Conservation (phyloP, 768 basidiomycete genomes). For the Amanita subjunquillea region DNA sequence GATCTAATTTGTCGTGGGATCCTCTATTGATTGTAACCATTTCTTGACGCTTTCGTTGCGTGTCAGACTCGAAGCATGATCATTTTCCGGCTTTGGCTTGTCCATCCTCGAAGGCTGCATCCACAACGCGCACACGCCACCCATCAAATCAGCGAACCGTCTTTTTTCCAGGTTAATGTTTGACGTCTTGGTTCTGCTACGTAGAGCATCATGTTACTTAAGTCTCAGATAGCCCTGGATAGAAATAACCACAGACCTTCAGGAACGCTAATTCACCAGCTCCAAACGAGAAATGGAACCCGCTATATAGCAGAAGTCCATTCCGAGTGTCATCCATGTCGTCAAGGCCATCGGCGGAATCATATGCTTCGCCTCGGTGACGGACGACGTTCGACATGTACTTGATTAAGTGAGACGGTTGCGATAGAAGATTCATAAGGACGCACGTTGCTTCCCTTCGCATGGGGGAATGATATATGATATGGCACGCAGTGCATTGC, state of each 20-base stretch:
- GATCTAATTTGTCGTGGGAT: too few species aligned
- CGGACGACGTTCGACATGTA: background rate
- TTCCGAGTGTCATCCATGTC: constrained; percentile 9
- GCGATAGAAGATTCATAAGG: background rate
- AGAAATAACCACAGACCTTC: constrained; percentile 7
- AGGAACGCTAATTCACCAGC: constrained; percentile 7
- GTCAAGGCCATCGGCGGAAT: constrained; percentile 7
- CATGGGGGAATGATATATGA: constrained; percentile 5
- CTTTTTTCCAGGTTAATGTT: too few species aligned
- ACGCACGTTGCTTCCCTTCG: constrained; percentile 2
- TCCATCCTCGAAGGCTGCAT: too few species aligned
- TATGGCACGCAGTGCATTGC: constrained; percentile 5
- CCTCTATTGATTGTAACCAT: too few species aligned
- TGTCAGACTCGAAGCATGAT: too few species aligned
- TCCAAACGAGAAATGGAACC: constrained; percentile 8
- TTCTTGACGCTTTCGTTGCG: too few species aligned
- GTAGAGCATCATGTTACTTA: too few species aligned
- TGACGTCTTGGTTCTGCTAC: too few species aligned
- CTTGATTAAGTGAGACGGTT: background rate
- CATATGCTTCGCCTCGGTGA: constrained; percentile 4
- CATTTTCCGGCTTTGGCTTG: too few species aligned
- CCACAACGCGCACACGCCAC: too few species aligned
- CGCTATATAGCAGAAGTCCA: constrained; percentile 4
- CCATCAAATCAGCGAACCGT: too few species aligned
- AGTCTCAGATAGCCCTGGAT: background rate